Percentiles rank a stretch among this genome's conserved stretches.
These are phyloP conservation scores for Aspergillus indologenus DNA, from an alignment of 495 filamentous ascomycete genomes.

Conservation along the genomic window DNA sequence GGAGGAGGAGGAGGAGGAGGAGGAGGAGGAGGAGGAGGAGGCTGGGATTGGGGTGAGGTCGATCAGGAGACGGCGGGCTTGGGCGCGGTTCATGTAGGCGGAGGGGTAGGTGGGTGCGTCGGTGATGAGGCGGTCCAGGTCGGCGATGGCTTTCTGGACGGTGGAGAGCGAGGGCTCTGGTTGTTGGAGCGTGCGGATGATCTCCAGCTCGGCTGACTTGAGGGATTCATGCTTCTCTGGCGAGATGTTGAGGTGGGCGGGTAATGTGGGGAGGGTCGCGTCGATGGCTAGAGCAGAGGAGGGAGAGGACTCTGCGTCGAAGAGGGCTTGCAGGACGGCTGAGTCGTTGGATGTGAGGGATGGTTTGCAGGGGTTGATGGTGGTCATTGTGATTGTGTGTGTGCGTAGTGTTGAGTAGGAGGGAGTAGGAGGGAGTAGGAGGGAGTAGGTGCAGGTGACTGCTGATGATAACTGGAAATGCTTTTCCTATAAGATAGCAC, in stretches of 20 bases:
- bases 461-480: too few relatives aligned
- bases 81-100: constrained; percentile 74
- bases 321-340: constrained; percentile 71
- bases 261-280: constrained; percentile 56
- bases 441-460: too few relatives aligned
- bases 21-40: too few relatives aligned
- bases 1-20: too few relatives aligned
- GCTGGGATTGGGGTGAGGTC: constrained; percentile 12
- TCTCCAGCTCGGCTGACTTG: constrained; percentile 28
- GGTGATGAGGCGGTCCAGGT: constrained; percentile 53
- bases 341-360: constrained; percentile 66
- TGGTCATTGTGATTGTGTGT: constrained; percentile 24
- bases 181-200: constrained; percentile 30
- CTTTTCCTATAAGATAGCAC: too few relatives aligned
- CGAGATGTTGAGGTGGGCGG: constrained; percentile 34
- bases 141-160: constrained; percentile 31
- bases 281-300: constrained; percentile 52
- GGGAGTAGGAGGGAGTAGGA: too few relatives aligned
- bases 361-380: constrained; percentile 43
- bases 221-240: constrained; percentile 20
- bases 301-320: constrained; percentile 71
- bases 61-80: constrained; percentile 56
- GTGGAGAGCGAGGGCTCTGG: constrained; percentile 15
- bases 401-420: not conserved
- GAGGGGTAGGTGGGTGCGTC: constrained; percentile 67